Percentiles rank a stretch among this genome's conserved stretches.
Conservation (phyloP, 2,329 filamentous ascomycete genomes). For the Penicillium sp. region DNA sequence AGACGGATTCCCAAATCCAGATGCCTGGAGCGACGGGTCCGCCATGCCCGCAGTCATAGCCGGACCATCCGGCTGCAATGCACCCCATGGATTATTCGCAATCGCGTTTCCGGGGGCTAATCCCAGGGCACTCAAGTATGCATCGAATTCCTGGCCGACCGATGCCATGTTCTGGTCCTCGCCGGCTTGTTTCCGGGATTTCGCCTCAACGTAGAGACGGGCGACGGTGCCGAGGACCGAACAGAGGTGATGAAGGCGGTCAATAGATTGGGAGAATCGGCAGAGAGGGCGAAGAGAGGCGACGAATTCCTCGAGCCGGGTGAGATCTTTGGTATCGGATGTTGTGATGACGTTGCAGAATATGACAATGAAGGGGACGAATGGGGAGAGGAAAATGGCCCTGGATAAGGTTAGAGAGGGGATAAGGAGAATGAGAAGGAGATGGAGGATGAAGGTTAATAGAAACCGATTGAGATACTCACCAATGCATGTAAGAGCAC, state of each 20-base stretch:
- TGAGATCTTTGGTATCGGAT: constrained; percentile 56
- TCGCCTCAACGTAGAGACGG: constrained; percentile 64
- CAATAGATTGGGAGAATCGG: constrained; percentile 60
- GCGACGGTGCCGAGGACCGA: constrained; percentile 65
- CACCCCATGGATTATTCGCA: constrained; percentile 9
- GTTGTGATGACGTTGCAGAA: constrained; percentile 58
- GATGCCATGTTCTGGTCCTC: constrained; percentile 53
- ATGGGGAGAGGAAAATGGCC: constrained; percentile 50
- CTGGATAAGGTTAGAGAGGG: constrained; percentile 23
- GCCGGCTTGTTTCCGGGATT: constrained; percentile 57
- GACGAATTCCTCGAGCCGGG: constrained; percentile 60
- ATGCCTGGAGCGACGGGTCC: constrained; percentile 3
- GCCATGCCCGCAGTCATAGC: constrained; percentile 6
- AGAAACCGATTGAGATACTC: constrained; percentile 4
- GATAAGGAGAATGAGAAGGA: neutral
- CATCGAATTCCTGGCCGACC: constrained; percentile 65
- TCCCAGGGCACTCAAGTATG: constrained; percentile 66
- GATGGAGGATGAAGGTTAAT: neutral
- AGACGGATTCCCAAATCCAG: constrained; percentile 11
- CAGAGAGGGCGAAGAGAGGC: constrained; percentile 57
- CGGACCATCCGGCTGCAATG: constrained; percentile 15
- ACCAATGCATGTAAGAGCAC: constrained; percentile 45
- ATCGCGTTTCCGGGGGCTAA: constrained; percentile 51
- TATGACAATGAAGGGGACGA: constrained; percentile 55
- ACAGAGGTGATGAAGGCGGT: constrained; percentile 65